These are phyloP conservation scores for Epichloe gansuensis DNA, from an alignment of 2,329 filamentous ascomycete genomes.

Conservation along the genomic window DNA sequence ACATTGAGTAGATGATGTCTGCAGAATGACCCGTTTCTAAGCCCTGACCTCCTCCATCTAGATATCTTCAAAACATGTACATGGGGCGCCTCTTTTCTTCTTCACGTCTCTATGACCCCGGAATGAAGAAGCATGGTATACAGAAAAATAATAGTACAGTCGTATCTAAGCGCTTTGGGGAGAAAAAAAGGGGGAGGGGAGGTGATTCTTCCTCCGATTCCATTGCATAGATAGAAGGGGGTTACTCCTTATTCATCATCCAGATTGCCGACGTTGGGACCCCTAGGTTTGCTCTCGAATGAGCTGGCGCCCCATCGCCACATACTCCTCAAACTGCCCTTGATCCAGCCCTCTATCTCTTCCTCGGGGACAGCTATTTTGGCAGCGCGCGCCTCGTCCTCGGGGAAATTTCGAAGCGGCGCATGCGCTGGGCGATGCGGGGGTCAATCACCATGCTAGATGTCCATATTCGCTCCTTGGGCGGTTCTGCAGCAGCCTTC, in stretches of 20 bases:
- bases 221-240: no score
- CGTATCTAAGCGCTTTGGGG: background rate
- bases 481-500: slow-evolving; percentile 24
- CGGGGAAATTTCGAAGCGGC: slow-evolving; percentile 57
- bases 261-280: slow-evolving; percentile 28
- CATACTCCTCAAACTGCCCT: slow-evolving; percentile 42
- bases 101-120: background rate
- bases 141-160: slow-evolving; percentile 1
- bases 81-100: no score
- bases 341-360: slow-evolving; percentile 58
- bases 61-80: background rate
- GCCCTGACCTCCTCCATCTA: background rate
- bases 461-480: slow-evolving; percentile 62
- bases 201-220: no score
- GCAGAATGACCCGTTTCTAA: background rate
- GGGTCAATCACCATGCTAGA: slow-evolving; percentile 64
- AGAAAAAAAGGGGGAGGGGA: no score
- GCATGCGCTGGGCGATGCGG: slow-evolving; percentile 68
- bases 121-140: background rate
- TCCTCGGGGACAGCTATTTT: slow-evolving; percentile 52
- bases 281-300: slow-evolving; percentile 28
- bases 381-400: slow-evolving; percentile 56
- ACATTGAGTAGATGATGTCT: slow-evolving; percentile 3
- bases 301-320: slow-evolving; percentile 38
- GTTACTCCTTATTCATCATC: slow-evolving; percentile 20